Evolutionary conservation across 169 alveolate species (phyloP).

Genomic region (Pseudocohnilembus persalinus): DNA sequence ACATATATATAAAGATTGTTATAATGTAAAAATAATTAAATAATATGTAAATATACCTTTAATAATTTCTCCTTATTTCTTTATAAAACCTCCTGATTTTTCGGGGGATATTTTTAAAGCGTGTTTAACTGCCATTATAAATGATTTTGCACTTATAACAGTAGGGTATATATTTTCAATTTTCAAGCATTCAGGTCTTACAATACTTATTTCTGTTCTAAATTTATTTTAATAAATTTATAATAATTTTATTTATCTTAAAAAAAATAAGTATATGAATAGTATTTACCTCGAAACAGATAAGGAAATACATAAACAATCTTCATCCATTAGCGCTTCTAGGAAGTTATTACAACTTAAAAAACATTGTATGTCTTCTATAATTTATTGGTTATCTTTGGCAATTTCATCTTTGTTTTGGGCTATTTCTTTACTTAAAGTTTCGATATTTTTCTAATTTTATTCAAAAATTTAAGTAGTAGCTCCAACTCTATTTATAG

Average conservation of each 20-base stretch:
- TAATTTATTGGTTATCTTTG: background rate
- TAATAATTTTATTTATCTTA: background rate
- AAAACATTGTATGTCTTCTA: background rate
- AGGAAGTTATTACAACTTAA: background rate
- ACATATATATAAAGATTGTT: no score
- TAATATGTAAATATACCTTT: constrained; percentile 19
- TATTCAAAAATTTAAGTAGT: background rate
- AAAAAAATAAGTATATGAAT: no score
- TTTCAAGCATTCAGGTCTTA: constrained; percentile 22
- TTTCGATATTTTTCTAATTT: background rate
- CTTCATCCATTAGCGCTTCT: constrained; percentile 1
- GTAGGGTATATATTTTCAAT: background rate
- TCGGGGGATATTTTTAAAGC: background rate
- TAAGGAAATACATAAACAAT: constrained; percentile 23
- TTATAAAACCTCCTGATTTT: constrained; percentile 9
- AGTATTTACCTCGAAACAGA: background rate
- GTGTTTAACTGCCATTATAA: constrained; percentile 18
- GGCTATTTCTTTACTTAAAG: constrained; percentile 3
- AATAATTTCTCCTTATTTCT: background rate
- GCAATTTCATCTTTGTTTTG: background rate
- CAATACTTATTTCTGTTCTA: constrained; percentile 10
- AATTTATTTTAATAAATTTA: no score
- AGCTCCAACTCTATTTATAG: background rate
- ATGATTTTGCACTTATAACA: background rate
- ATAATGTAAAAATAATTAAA: background rate